Base-by-base conservation (phyloP, 495 filamentous ascomycete genomes). In the Thermochaetoides thermophila region DNA sequence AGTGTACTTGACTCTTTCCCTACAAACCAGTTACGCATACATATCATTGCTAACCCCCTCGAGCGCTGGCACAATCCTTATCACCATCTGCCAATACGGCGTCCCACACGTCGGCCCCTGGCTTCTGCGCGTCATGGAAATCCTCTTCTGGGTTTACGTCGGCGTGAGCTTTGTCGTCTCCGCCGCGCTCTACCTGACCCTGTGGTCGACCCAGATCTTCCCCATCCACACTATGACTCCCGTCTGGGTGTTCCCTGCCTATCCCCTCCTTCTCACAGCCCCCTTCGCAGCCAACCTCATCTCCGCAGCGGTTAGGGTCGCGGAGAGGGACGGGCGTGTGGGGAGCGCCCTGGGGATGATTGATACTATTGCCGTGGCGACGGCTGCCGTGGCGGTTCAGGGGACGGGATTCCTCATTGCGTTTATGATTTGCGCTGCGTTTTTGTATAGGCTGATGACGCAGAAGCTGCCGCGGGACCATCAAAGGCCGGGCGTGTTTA, bases 241-340 rank as follows among this genome's bases (percentile, higher is more conserved):
- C 0, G 73, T 87, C 29, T 92, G 83, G 84, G 84, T 92, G 21
- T 92, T 92, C 39, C 84, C 84, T 0, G 83, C 81, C 1, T 92
- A 92, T 42, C 84, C 84, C 0, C 69, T 91, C 35, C 69, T 92
- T 5, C 71, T 92, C 0, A 69, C 78, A 4, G 84, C 80, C 6
- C 81, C 83, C 0, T 72, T 81, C 49, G 82, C 80, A 29, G 67
- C 68, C 7, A 69, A 76, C 27, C 60, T 92, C 10, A 69, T 76
- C 48, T 48, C 55, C 11, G 60, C 67, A 20, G 50, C 64, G 10
- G 29, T 37, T 14, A 11, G 6, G 6, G 21, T 24, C 21, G 21
- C 21, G 6, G 21, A 6, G 6, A 11, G 6, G 6, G 21, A 6
- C 21, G 11, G 6, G 6, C 6, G 6, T 11, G 11, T 11, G 21